A percentile compares a stretch with the other conserved stretches of the same genome.
Conservation (phyloP, 768 basidiomycete species). For the Podaxis carcinomalis region DNA sequence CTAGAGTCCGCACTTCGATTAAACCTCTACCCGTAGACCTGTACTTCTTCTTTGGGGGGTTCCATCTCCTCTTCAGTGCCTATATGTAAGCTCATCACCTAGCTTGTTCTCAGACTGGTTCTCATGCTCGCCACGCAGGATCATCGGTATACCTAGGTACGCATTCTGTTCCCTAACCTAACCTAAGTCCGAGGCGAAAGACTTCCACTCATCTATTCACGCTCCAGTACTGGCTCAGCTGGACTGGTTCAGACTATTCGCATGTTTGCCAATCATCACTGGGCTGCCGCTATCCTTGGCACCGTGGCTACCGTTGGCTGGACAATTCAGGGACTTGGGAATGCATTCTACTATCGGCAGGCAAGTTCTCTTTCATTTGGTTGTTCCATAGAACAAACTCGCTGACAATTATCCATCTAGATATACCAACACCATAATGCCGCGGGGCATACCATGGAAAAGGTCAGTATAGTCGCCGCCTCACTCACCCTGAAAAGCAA, state of each 20-base stretch:
- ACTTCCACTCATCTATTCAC: slow-evolving; percentile 15
- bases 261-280: slow-evolving; percentile 65
- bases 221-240: slow-evolving; percentile 81
- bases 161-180: slow-evolving; percentile 9
- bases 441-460: slow-evolving; percentile 85
- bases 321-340: slow-evolving; percentile 81
- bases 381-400: slow-evolving; percentile 3
- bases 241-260: slow-evolving; percentile 92
- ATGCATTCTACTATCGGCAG: slow-evolving; percentile 75
- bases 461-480: slow-evolving; percentile 41
- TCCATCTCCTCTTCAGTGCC: slow-evolving; percentile 87
- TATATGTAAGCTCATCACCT: slow-evolving; percentile 66
- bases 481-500: background rate
- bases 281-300: slow-evolving; percentile 80
- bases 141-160: slow-evolving; percentile 88
- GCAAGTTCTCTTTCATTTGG: slow-evolving; percentile 33
- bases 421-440: slow-evolving; percentile 51
- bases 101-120: slow-evolving; percentile 21
- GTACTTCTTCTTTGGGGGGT: slow-evolving; percentile 96
- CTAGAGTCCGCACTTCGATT: slow-evolving; percentile 21
- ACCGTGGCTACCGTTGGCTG: slow-evolving; percentile 82
- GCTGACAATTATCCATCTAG: slow-evolving; percentile 15
- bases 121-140: slow-evolving; percentile 49
- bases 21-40: slow-evolving; percentile 56
- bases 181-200: slow-evolving; percentile 32